phyloP scores from a whole-genome alignment of 192 early-diverging fungal genomes.

The Podila horticola region DNA sequence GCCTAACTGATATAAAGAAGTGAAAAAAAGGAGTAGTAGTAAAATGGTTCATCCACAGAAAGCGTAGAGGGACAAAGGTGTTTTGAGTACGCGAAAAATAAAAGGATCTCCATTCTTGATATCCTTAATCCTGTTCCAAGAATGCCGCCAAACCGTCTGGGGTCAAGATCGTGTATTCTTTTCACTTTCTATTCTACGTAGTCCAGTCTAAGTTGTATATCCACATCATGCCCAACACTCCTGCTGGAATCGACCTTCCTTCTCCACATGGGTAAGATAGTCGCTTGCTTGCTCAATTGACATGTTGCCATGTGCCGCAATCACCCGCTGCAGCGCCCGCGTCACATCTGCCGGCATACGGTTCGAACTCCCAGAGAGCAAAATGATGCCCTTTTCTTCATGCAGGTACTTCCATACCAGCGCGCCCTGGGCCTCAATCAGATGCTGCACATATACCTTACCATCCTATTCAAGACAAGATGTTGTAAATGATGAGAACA shows the following conservation, averaged over 20 bases:
- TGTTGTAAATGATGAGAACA: background rate
- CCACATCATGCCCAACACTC: constrained; percentile 83
- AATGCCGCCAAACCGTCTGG: too few species aligned
- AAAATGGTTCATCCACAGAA: background rate
- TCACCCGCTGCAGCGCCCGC: constrained; percentile 67
- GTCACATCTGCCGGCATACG: constrained; percentile 80
- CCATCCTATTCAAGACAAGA: constrained; percentile 52
- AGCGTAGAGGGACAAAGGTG: too few species aligned
- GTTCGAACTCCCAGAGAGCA: constrained; percentile 81
- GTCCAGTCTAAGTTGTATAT: too few species aligned
- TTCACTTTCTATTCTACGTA: too few species aligned
- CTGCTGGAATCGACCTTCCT: constrained; percentile 78
- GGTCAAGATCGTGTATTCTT: too few species aligned
- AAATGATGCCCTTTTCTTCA: constrained; percentile 65
- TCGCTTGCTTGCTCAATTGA: constrained; percentile 63
- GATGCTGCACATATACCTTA: constrained; percentile 88
- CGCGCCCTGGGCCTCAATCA: constrained; percentile 64
- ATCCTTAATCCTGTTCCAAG: too few species aligned
- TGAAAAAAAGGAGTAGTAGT: background rate
- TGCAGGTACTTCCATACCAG: constrained; percentile 75
- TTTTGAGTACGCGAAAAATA: too few species aligned
- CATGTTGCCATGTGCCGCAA: constrained; percentile 63
- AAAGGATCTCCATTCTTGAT: too few species aligned
- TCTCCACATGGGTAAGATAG: constrained; percentile 72
- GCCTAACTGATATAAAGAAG: background rate